phyloP scores from a whole-genome alignment of 495 filamentous ascomycete species.

The Penicilliopsis zonata region DNA sequence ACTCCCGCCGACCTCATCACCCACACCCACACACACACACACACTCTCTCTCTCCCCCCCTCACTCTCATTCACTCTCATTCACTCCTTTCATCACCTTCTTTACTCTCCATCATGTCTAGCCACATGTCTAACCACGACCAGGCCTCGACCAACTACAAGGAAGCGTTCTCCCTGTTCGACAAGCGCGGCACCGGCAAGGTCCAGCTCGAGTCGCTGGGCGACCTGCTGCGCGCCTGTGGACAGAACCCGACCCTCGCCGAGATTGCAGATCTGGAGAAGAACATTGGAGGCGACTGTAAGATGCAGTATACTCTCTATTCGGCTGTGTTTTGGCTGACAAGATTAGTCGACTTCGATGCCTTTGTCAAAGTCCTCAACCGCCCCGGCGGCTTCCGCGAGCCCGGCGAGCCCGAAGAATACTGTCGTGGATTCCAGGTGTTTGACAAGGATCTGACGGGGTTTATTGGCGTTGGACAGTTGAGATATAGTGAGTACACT shows the following conservation, averaged over 20 bases:
- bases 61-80: too few relatives aligned
- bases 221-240: conserved; percentile 89
- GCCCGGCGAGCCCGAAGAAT: conserved; percentile 93
- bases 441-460: conserved; percentile 99
- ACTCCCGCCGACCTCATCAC: too few relatives aligned
- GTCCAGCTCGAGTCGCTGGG: conserved; percentile 78
- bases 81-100: too few relatives aligned
- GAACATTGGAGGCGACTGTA: conserved; percentile 79
- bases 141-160: conserved; percentile 99
- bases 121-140: conserved; percentile 20
- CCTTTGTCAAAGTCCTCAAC: conserved; percentile 91
- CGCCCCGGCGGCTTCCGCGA: conserved; percentile 96
- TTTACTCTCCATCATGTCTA: conserved; percentile 7
- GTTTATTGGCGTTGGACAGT: conserved; percentile 91
- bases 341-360: conserved; percentile 83
- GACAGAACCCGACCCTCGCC: conserved; percentile 89
- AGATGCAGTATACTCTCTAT: conserved; percentile 17
- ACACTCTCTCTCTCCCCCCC: too few relatives aligned
- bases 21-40: too few relatives aligned
- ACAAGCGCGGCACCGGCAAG: conserved; percentile 91
- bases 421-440: conserved; percentile 95
- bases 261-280: conserved; percentile 88
- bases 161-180: conserved; percentile 98
- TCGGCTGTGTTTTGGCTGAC: neutral
- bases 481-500: conserved; percentile 62